Base-by-base conservation (phyloP, 2,329 filamentous ascomycete species). In the Stemphylium lycopersici region DNA sequence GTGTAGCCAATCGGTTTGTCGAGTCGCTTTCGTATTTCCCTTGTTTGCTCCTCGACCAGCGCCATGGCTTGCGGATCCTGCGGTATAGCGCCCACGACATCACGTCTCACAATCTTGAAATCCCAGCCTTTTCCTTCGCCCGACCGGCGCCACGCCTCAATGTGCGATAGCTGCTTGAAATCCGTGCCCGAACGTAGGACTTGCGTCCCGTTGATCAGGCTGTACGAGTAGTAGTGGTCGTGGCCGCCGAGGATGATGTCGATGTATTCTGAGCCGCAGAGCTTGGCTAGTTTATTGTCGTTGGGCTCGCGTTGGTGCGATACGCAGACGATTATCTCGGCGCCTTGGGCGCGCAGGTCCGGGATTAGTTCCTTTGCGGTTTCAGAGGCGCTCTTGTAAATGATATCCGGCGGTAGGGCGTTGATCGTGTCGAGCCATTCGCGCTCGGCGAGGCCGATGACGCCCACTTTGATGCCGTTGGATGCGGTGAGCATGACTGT, bases 371-470 rank as follows among this genome's bases (percentile, higher is more conserved):
- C 87, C 65, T 84, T 86, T 2, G 91, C 93, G 1, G 90, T 91
- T 50, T 85, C 84, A 5, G 84, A 87, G 3, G 91, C 90, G 7
- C 90, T 93, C 68, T 87, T 87, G 80, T 95, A 96, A 62, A 91
- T 85, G 48, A 97, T 81, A 63, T 91, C 82, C 0, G 92, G 91
- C 0, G 92, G 93, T 7, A 96, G 79, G 11, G 86, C 85, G 76
- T 96, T 96, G 76, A 96, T 93, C 0, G 91, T 96, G 55, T 87
- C 91, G 11, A 96, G 84, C 85, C 91, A 96, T 73, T 96, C 91
- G 43, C 90, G 83, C 78, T 96, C 92, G 1, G 89, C 92, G 2
- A 97, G 81, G 0, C 93, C 92, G 50, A 96, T 88, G 38, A 96
- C 80, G 8, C 93, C 92, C 36, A 96, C 82, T 68, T 93, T 95